Evolutionary conservation across 768 basidiomycete species (phyloP).

Genomic region (Pleurotus eryngii): DNA sequence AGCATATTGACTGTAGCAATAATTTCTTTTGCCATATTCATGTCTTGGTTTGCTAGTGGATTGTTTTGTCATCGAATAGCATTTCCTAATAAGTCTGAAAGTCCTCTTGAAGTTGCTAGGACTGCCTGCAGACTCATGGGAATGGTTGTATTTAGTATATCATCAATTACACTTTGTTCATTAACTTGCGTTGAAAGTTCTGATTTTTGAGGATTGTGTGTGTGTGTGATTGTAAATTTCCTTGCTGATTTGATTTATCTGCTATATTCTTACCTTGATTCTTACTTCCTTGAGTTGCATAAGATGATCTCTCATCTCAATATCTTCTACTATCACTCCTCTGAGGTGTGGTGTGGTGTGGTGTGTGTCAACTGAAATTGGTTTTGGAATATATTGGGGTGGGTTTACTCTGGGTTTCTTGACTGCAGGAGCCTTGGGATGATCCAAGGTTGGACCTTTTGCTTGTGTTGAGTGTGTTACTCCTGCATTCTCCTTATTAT

Average conservation of each 20-base stretch:
- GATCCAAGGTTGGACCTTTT: not conserved
- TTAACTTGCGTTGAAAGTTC: slow-evolving; percentile 1
- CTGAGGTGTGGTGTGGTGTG: not conserved
- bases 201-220: not conserved
- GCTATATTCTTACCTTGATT: not conserved
- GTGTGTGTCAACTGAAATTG: not conserved
- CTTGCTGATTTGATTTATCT: no score
- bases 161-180: not conserved
- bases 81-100: not conserved
- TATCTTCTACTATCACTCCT: not conserved
- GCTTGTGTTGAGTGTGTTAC: not conserved
- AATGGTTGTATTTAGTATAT: slow-evolving; percentile 1
- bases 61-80: not conserved
- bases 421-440: not conserved
- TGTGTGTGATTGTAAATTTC: no score
- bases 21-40: no score
- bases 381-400: not conserved
- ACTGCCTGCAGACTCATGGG: not conserved
- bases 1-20: no score
- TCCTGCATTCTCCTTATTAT: not conserved
- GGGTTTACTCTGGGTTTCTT: not conserved
- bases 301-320: not conserved
- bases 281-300: not conserved
- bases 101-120: not conserved
- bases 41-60: no score